Conservation (phyloP, 352 stramenopile species). For the Thalassiosira hispida region DNA sequence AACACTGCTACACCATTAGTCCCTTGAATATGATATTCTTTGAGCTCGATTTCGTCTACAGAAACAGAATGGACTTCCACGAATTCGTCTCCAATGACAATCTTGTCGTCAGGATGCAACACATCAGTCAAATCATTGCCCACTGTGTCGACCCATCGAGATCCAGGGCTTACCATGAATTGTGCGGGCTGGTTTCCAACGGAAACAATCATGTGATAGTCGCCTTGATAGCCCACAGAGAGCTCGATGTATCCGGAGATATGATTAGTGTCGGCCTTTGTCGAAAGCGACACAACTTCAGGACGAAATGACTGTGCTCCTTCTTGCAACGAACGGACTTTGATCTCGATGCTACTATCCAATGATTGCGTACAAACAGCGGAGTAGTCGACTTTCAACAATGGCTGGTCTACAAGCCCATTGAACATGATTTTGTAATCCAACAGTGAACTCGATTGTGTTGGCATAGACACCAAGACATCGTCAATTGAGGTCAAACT, state of each 20-base stretch:
- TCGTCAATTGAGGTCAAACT: conserved; percentile 89
- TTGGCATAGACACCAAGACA: conserved; percentile 77
- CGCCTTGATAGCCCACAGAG: conserved; percentile 63
- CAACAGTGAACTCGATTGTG: conserved; percentile 22
- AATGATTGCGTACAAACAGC: conserved; percentile 24
- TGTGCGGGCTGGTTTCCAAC: conserved; percentile 57
- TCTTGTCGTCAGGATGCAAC: conserved; percentile 48
- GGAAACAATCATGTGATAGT: conserved; percentile 54
- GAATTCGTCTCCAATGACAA: conserved; percentile 65
- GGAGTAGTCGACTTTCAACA: conserved; percentile 31
- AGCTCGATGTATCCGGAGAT: conserved; percentile 63
- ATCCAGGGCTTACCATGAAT: conserved; percentile 63
- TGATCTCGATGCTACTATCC: conserved; percentile 26
- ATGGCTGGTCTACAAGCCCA: conserved; percentile 35
- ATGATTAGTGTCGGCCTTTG: conserved; percentile 22
- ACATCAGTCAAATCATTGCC: conserved; percentile 62
- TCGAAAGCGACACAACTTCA: conserved; percentile 52
- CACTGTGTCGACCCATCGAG: conserved; percentile 56
- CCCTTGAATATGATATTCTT: conserved; percentile 58
- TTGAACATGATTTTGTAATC: conserved; percentile 59
- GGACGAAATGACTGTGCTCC: conserved; percentile 36
- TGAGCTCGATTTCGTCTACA: conserved; percentile 57
- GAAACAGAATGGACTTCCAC: conserved; percentile 50
- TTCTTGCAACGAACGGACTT: conserved; percentile 32
- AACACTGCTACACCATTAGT: conserved; percentile 34